These are phyloP conservation scores for Trypanosoma caninum DNA, from an alignment of 208 protist genomes.

Conservation along the genomic window DNA sequence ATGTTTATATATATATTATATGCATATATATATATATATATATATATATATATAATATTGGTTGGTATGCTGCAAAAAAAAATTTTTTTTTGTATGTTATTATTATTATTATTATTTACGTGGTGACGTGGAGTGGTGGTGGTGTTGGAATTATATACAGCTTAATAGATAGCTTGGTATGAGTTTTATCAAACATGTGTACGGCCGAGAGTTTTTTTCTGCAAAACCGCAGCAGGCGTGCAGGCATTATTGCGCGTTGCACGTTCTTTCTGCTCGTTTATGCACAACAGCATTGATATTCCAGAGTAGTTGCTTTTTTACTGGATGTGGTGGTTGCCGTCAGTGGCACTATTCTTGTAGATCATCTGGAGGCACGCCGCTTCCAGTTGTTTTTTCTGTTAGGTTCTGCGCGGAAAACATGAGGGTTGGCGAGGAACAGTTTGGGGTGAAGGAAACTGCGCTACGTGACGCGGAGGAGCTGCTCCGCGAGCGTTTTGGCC, in stretches of 20 bases:
- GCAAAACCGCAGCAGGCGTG: background rate
- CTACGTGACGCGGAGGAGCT: conserved; percentile 45
- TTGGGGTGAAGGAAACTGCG: background rate
- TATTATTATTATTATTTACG: no score
- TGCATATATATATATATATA: conserved; percentile 1
- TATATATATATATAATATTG: background rate
- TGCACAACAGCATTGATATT: no score
- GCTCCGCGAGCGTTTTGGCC: conserved; percentile 64
- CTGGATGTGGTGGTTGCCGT: background rate
- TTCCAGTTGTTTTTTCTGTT: background rate
- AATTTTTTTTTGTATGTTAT: background rate
- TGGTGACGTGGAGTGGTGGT: no score
- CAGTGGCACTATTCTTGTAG: background rate
- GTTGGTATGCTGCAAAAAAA: background rate
- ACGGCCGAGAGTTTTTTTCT: background rate
- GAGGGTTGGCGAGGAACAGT: background rate
- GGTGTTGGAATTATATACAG: no score
- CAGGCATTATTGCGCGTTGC: no score
- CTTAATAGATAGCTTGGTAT: no score
- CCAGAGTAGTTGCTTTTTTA: background rate
- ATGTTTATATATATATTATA: no score
- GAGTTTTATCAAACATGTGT: conserved; percentile 5
- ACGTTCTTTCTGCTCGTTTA: no score
- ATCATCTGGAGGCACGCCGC: background rate
- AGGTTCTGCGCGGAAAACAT: background rate